phyloP scores from a whole-genome alignment of 148 eudicot genomes.

The Drosera capensis region DNA sequence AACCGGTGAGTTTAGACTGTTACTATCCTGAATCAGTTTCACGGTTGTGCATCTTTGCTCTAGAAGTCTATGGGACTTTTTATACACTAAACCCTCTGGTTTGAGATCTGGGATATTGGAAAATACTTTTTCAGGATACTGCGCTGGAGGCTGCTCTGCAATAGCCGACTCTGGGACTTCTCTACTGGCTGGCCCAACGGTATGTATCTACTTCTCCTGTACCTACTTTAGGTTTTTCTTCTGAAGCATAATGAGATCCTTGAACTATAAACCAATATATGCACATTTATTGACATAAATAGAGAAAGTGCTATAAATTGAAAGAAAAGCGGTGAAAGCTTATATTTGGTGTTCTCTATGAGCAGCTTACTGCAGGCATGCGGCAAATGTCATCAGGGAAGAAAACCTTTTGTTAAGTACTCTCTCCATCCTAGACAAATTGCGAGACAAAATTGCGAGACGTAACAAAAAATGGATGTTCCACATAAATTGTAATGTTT shows the following conservation, averaged over 20 bases:
- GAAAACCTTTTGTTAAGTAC: no score
- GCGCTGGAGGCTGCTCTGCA: constrained; percentile 72
- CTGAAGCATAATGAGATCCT: neutral
- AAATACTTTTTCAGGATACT: constrained; percentile 43
- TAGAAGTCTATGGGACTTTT: neutral
- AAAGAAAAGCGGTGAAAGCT: no score
- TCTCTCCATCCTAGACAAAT: no score
- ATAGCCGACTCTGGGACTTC: constrained; percentile 97
- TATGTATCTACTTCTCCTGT: constrained; percentile 14
- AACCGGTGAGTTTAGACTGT: constrained; percentile 36
- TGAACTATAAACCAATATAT: neutral
- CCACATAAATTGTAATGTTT: no score
- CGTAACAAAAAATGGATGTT: no score
- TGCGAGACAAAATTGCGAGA: no score
- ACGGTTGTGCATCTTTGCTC: neutral
- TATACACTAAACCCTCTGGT: neutral
- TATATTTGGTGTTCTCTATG: no score
- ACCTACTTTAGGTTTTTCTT: constrained; percentile 1
- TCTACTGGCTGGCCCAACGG: constrained; percentile 89
- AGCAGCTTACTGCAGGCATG: no score
- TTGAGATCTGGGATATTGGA: neutral
- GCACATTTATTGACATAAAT: neutral
- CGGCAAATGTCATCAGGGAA: no score
- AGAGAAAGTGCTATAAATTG: neutral
- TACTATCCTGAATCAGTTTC: neutral